Percentiles rank a stretch among this genome's conserved stretches.
phyloP scores from a whole-genome alignment of 176 grass and related monocot genomes.

The Tillandsia leiboldiana region DNA sequence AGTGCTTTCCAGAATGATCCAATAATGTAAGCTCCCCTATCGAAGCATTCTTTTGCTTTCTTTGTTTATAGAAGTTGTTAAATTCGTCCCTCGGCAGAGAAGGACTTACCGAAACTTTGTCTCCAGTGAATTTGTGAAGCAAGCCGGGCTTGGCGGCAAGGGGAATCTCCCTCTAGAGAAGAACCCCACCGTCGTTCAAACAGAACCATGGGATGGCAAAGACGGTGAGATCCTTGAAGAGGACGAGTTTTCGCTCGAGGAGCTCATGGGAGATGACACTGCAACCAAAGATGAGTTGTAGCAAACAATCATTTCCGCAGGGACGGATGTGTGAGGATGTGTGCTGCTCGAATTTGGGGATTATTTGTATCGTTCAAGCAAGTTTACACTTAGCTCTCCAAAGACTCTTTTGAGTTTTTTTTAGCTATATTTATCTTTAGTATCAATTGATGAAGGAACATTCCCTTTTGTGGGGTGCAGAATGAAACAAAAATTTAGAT shows the following conservation, averaged over 20 bases:
- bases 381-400: background rate
- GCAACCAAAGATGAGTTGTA: constrained; percentile 70
- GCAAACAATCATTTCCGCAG: background rate
- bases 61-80: background rate
- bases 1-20: constrained; percentile 73
- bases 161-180: constrained; percentile 72
- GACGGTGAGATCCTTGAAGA: constrained; percentile 83
- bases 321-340: background rate
- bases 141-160: constrained; percentile 78
- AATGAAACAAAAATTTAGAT: no score
- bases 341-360: background rate
- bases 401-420: background rate
- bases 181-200: constrained; percentile 37
- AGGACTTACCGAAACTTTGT: constrained; percentile 10
- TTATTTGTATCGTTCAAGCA: background rate
- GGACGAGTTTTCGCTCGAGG: constrained; percentile 94
- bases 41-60: background rate
- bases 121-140: constrained; percentile 86
- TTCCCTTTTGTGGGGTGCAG: no score
- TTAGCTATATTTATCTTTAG: background rate
- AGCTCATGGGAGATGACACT: constrained; percentile 63
- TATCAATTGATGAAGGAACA: background rate
- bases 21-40: constrained; percentile 48
- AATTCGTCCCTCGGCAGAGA: background rate
- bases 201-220: constrained; percentile 94